These are phyloP conservation scores for Platanthera zijinensis DNA, from an alignment of 106 monocot genomes.

Conservation along the genomic window DNA sequence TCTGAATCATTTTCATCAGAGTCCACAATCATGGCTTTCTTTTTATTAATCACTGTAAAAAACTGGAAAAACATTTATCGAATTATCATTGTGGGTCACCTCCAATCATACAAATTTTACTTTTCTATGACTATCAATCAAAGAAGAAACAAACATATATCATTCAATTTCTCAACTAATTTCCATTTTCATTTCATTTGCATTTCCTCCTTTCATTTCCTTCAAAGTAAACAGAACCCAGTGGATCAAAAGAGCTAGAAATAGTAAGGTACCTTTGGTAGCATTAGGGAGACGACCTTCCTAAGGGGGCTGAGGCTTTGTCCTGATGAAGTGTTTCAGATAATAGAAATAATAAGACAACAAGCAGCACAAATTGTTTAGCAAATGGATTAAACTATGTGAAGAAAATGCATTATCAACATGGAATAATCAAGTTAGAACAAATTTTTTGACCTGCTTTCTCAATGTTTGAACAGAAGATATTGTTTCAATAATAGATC, in stretches of 20 bases:
- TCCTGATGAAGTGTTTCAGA: conserved; percentile 25
- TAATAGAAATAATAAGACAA: not conserved
- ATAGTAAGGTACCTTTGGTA: conserved; percentile 42
- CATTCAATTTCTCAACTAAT: too few relatives aligned
- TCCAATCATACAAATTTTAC: too few relatives aligned
- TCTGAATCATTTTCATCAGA: too few relatives aligned
- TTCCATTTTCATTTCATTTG: too few relatives aligned
- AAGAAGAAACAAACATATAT: too few relatives aligned
- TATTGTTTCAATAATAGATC: too few relatives aligned
- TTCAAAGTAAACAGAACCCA: not conserved
- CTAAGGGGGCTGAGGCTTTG: conserved; percentile 56
- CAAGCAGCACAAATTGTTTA: not conserved
- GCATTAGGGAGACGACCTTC: conserved; percentile 83
- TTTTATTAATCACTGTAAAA: too few relatives aligned
- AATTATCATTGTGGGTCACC: too few relatives aligned
- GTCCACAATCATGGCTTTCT: too few relatives aligned
- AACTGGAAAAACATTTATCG: too few relatives aligned
- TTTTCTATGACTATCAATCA: too few relatives aligned
- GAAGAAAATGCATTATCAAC: not conserved
- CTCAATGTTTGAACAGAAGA: not conserved
- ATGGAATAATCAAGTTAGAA: not conserved
- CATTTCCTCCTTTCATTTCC: too few relatives aligned
- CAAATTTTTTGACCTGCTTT: not conserved
- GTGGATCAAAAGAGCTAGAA: not conserved
- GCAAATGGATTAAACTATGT: not conserved